Percentiles rank a stretch among this genome's conserved stretches.
These are phyloP conservation scores for Fusarium sp. DNA, from an alignment of 2,329 filamentous ascomycete species.

Conservation along the genomic window DNA sequence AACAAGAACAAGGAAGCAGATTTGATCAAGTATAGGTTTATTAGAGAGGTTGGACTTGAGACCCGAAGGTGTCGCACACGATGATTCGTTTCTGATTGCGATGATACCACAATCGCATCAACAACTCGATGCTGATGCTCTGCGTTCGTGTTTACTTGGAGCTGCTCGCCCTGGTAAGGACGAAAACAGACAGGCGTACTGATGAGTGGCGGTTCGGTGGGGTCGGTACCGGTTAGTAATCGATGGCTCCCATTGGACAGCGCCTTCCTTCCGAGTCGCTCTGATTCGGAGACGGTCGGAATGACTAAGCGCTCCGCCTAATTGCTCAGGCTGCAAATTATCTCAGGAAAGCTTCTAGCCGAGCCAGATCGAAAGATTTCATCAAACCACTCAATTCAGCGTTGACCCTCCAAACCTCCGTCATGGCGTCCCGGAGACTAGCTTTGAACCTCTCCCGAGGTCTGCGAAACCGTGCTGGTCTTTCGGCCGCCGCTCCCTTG, in stretches of 20 bases:
- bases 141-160: slow-evolving; percentile 11
- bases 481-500: slow-evolving; percentile 80
- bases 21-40: slow-evolving; percentile 16
- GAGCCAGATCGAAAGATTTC: slow-evolving; percentile 59
- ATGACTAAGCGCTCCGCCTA: slow-evolving; percentile 52
- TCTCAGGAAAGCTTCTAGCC: slow-evolving; percentile 59
- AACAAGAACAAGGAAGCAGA: slow-evolving; percentile 3
- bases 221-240: slow-evolving; percentile 46
- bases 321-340: slow-evolving; percentile 57
- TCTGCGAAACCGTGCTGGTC: slow-evolving; percentile 86
- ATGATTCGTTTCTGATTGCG: neutral
- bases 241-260: slow-evolving; percentile 48
- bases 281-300: slow-evolving; percentile 56
- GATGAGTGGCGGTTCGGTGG: slow-evolving; percentile 25
- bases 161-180: slow-evolving; percentile 12
- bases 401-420: slow-evolving; percentile 61
- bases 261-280: slow-evolving; percentile 20
- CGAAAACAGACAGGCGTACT: slow-evolving; percentile 34
- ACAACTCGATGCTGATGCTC: neutral
- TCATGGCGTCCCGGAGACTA: slow-evolving; percentile 97
- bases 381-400: slow-evolving; percentile 67
- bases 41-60: neutral
- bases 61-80: neutral
- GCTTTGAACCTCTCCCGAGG: slow-evolving; percentile 93
- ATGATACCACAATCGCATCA: neutral